Base-by-base conservation (phyloP, 345 rosid species). In the Pistacia atlantica region DNA sequence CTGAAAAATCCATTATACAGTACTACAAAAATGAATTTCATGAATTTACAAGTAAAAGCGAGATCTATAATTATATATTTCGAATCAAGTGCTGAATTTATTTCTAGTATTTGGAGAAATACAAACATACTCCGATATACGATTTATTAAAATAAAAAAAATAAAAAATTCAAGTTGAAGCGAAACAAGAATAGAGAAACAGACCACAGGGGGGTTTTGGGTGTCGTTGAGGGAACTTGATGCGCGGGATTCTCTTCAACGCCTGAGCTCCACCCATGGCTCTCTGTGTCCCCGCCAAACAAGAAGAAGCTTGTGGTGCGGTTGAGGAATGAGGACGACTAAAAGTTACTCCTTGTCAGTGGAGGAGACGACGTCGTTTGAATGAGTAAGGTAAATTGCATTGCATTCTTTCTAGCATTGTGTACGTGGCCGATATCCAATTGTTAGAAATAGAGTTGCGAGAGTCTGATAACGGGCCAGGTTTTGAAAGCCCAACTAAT, bases 231-330 rank as follows among this genome's bases (percentile, higher is more conserved):
- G 97, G 97, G 46, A 95, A 92, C 80, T 87, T 95, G 84, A 95
- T 92, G 80, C 93, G 91, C 74, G 97, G 97, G 73, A 95, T 87
- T 86, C 97, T 87, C 90, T 91, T 95, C 85, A 89, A 67, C 11
- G 86, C 88, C 80, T 90, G 91, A 65, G 81, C 88, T 18, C 84
- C 88, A 79, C 84, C 87, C 94, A 90, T 92, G 85, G 71, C 71
- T 78, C 73, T 74, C 42, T 6, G 46, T 42, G 46, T 51, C 28
- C 57, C 65, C 67, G 72, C 70, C 46, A 69, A 51, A 63, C 62
- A 1, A 22, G 17, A 35, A 78, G 35, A 74, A 70, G 1, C 11
- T 38, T 28, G 4, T 37, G 58, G 33, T 1, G 76, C 1, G 63
- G 80, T 63, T 25, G 25, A 25, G 25, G 25, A 22, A 22, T 77